These are phyloP conservation scores for Globisporangium yorkense DNA, from an alignment of 352 stramenopile species.

Conservation along the genomic window DNA sequence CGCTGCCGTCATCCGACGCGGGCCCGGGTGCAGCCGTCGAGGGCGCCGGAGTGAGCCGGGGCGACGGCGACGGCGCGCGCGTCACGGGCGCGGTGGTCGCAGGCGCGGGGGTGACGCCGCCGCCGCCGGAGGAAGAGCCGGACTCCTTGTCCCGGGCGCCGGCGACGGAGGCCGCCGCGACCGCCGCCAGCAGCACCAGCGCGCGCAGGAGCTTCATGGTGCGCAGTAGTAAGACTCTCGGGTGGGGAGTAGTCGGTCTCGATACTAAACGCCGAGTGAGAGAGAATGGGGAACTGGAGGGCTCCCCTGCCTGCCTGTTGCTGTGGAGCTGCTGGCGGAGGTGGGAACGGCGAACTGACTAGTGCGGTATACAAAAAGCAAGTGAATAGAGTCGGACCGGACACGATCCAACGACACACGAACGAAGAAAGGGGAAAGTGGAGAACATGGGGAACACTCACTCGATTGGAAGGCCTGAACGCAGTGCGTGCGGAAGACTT, in stretches of 20 bases:
- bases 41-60: constrained; percentile 10
- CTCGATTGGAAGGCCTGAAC: too few relatives aligned
- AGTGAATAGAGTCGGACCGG: too few relatives aligned
- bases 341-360: too few relatives aligned
- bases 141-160: neutral
- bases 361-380: too few relatives aligned
- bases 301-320: too few relatives aligned
- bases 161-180: neutral
- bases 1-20: neutral
- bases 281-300: too few relatives aligned
- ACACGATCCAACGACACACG: too few relatives aligned
- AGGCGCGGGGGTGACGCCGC: neutral
- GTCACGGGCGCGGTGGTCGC: neutral
- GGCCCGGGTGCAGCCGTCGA: constrained; percentile 17
- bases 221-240: neutral
- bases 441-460: too few relatives aligned
- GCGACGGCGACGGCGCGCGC: neutral
- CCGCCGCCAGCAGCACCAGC: neutral
- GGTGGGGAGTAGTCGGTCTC: neutral
- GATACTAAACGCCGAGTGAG: neutral
- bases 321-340: too few relatives aligned
- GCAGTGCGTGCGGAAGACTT: too few relatives aligned
- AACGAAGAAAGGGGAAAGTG: too few relatives aligned
- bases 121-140: neutral
- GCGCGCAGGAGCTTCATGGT: neutral